Evolutionary conservation across 345 rosid species (phyloP).

Genomic region (Rhodamnia argentea): DNA sequence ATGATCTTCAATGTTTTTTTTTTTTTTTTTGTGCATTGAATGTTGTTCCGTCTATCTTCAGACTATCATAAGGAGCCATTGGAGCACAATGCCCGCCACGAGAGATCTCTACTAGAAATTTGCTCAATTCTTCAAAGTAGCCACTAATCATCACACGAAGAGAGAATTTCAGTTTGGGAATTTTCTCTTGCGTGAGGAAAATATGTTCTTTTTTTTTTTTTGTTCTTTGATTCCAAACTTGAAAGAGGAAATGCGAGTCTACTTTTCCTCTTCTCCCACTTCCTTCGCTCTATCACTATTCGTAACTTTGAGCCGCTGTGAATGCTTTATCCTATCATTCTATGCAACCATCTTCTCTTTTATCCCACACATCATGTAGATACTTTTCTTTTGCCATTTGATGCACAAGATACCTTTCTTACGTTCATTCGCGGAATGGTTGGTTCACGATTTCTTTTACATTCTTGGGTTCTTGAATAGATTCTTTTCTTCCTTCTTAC

Average conservation of each 20-base stretch:
- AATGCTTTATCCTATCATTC: background rate
- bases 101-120: no score
- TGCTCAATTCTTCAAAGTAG: background rate
- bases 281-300: background rate
- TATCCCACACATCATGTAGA: background rate
- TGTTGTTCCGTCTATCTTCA: no score
- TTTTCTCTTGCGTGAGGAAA: background rate
- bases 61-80: no score
- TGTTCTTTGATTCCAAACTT: background rate
- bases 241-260: background rate
- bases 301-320: background rate
- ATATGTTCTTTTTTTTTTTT: background rate
- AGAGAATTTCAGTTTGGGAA: background rate
- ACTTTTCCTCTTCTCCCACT: background rate
- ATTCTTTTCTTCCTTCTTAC: no score
- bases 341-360: background rate
- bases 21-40: no score
- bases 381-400: no score
- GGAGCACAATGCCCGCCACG: background rate
- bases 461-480: background rate
- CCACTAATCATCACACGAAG: background rate
- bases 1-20: no score
- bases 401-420: background rate
- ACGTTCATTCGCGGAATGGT: background rate
- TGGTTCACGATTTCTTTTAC: background rate